phyloP scores from a whole-genome alignment of 805 yeast genomes.

The Myxozyma lipomycoides region DNA sequence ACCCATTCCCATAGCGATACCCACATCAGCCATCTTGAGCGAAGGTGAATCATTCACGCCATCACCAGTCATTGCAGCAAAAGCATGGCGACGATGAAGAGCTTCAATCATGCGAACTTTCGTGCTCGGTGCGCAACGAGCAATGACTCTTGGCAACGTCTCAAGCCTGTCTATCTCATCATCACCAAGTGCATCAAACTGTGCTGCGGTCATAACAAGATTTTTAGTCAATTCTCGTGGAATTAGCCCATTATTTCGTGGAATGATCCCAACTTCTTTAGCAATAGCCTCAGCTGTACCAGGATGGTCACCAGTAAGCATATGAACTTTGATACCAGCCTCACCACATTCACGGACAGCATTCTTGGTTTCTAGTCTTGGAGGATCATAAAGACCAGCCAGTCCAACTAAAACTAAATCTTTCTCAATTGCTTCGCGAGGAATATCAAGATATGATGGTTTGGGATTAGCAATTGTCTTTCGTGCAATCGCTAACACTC shows the following conservation, averaged over 20 bases:
- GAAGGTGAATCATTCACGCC: conserved; percentile 82
- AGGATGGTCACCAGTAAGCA: conserved; percentile 80
- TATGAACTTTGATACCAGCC: conserved; percentile 75
- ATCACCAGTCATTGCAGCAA: conserved; percentile 80
- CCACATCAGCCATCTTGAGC: conserved; percentile 71
- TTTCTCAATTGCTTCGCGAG: conserved; percentile 49
- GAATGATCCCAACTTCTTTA: conserved; percentile 73
- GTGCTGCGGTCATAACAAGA: conserved; percentile 63
- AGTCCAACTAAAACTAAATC: conserved; percentile 59
- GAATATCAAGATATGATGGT: conserved; percentile 29
- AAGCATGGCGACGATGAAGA: conserved; percentile 55
- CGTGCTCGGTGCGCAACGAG: conserved; percentile 79
- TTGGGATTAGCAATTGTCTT: conserved; percentile 33
- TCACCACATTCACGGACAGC: conserved; percentile 63
- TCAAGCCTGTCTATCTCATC: conserved; percentile 60
- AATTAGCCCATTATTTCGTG: conserved; percentile 47
- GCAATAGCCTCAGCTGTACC: conserved; percentile 78
- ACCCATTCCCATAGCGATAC: conserved; percentile 78
- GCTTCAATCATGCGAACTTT: conserved; percentile 81
- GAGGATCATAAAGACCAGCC: conserved; percentile 78
- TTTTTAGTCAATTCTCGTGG: conserved; percentile 34
- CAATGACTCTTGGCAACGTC: conserved; percentile 69
- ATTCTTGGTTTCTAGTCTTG: conserved; percentile 62
- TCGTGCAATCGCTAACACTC: conserved; percentile 70
- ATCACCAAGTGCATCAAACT: conserved; percentile 62